These are phyloP conservation scores for Neoboletus magnificus DNA, from an alignment of 768 basidiomycete species.

Conservation along the genomic window DNA sequence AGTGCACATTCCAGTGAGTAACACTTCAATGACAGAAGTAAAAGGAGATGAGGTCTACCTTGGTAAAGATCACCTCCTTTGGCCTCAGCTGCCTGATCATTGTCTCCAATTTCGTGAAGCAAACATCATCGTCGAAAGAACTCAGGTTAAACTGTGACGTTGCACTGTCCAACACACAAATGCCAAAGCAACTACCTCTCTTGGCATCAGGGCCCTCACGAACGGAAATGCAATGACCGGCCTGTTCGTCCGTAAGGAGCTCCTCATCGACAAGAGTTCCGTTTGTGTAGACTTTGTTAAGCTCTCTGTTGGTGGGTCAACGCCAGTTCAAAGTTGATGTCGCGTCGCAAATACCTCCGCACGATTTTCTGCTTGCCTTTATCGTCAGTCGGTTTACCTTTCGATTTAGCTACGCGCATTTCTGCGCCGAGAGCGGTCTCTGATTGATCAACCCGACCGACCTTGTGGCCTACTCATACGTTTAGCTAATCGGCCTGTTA, in stretches of 20 bases:
- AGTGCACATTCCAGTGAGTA: background rate
- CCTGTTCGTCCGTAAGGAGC: slow-evolving; percentile 87
- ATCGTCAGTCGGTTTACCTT: slow-evolving; percentile 42
- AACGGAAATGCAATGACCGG: slow-evolving; percentile 91
- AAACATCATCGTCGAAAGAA: slow-evolving; percentile 87
- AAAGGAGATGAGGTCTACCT: slow-evolving; percentile 46
- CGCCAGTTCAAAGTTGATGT: background rate
- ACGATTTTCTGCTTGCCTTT: slow-evolving; percentile 85
- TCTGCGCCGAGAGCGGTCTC: slow-evolving; percentile 97
- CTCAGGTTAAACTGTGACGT: slow-evolving; percentile 95
- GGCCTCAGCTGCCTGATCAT: slow-evolving; percentile 86
- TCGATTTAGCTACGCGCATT: slow-evolving; percentile 80
- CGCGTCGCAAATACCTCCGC: slow-evolving; percentile 47
- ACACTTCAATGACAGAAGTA: background rate
- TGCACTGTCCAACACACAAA: slow-evolving; percentile 90
- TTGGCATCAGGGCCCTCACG: slow-evolving; percentile 48
- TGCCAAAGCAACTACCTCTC: slow-evolving; percentile 65
- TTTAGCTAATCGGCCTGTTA: background rate
- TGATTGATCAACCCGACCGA: slow-evolving; percentile 94
- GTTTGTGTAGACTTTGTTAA: slow-evolving; percentile 94
- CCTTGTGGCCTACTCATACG: slow-evolving; percentile 67
- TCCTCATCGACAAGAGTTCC: slow-evolving; percentile 93
- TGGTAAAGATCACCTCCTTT: slow-evolving; percentile 87
- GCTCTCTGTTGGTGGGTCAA: slow-evolving; percentile 50
- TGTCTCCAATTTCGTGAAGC: slow-evolving; percentile 90